Base-by-base conservation (phyloP, 768 basidiomycete genomes). In the Phanerodontia chrysosporium region DNA sequence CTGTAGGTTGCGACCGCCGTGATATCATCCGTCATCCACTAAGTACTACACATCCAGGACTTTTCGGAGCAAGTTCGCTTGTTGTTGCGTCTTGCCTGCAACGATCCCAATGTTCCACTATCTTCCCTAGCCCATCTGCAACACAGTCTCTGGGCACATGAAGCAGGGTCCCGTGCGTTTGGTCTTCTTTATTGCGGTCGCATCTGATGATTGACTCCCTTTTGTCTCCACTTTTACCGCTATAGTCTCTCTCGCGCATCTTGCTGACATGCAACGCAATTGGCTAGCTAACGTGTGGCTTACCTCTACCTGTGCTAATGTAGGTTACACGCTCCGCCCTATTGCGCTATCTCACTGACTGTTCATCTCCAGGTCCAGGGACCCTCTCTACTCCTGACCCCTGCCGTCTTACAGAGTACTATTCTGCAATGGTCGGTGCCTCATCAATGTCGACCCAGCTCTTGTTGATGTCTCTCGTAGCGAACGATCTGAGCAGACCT, bases 211-310 rank as follows among this genome's bases (percentile, higher is more conserved):
- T 39, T 51, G n/a, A n/a, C n/a, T n/a, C n/a, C n/a, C n/a, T n/a
- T n/a, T n/a, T n/a, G n/a, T n/a, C n/a, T n/a, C n/a, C n/a, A n/a
- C n/a, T n/a, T n/a, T n/a, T n/a, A n/a, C n/a, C n/a, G n/a, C n/a
- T n/a, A n/a, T n/a, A 81, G 78, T 70, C 29, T 21, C 64, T 39
- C 64, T 70, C 16, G 64, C 74, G 21, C 52, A 74, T 18, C 49
- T 76, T 21, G 66, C 73, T 29, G 69, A 72, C 52, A 65, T 72
- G 4, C 76, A 79, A 55, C 73, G 76, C 35, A 72, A 77, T 58
- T 84, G 84, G 83, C 69, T 87, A 1, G 74, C 76, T 58, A 72
- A 75, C 3, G 51, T 86, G 2, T 87, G 84, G 84, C 28, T 1
- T 32, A 24, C 27, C 30, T 28, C 30, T n/a, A 4, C 7, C 22